Conservation (phyloP, 225 moss, liverwort and hornwort species). For the Lunularia cruciata region DNA sequence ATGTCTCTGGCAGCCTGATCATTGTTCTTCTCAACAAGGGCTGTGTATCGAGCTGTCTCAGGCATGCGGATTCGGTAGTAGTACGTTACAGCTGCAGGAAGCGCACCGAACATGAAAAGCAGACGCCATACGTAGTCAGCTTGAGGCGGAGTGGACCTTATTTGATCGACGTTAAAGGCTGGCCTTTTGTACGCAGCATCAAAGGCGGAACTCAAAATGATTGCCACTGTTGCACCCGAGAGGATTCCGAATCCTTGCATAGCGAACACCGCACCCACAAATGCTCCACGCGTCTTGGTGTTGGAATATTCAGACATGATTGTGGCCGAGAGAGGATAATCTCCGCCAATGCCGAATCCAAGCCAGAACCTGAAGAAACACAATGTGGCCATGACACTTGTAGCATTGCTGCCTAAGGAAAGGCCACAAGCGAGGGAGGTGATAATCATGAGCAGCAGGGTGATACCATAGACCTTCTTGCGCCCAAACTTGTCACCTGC, state of each 20-base stretch:
- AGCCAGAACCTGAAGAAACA: slow-evolving; percentile 35
- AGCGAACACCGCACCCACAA: slow-evolving; percentile 25
- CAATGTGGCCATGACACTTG: slow-evolving; percentile 10
- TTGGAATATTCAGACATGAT: slow-evolving; percentile 32
- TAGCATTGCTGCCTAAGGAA: slow-evolving; percentile 4
- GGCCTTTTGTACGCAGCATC: background rate
- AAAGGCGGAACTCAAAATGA: slow-evolving; percentile 7
- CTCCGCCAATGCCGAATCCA: slow-evolving; percentile 28
- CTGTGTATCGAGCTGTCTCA: slow-evolving; percentile 53
- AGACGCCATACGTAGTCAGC: slow-evolving; percentile 50
- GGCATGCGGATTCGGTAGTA: slow-evolving; percentile 62
- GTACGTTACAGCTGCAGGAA: slow-evolving; percentile 49
- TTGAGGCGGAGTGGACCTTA: slow-evolving; percentile 18
- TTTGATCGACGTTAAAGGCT: slow-evolving; percentile 2
- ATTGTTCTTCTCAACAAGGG: slow-evolving; percentile 9
- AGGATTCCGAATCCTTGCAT: slow-evolving; percentile 31
- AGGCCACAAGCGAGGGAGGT: slow-evolving; percentile 18
- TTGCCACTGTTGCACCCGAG: slow-evolving; percentile 9
- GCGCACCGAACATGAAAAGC: slow-evolving; percentile 46
- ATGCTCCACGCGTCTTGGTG: slow-evolving; percentile 26
- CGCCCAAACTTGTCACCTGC: slow-evolving; percentile 25
- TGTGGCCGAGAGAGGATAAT: slow-evolving; percentile 25
- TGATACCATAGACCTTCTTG: slow-evolving; percentile 27
- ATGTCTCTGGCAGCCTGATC: slow-evolving; percentile 21
- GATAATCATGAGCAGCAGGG: slow-evolving; percentile 23